Evolutionary conservation across 1,284 basidiomycete genomes (phyloP), one percentile per base, ranked within the genome.

Genomic region (Prillingera fragicola): DNA sequence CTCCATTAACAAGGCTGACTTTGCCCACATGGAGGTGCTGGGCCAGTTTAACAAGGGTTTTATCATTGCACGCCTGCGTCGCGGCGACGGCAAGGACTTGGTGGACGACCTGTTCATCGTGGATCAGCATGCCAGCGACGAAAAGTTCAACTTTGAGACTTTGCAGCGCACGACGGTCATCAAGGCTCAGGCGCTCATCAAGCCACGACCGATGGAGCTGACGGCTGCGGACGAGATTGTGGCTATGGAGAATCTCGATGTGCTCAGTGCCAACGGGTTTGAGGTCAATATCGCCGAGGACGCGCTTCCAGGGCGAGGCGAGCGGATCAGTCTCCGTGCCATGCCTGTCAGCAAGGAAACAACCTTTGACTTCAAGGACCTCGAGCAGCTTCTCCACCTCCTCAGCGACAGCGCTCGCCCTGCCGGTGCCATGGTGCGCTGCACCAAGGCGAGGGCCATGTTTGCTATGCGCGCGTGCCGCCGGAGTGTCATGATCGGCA

Each of bases 1-100:
- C 10, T 82, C 89, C 21, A 91, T 99, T 32, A 78, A 81, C 43
- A 97, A 98, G 70, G 65, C 73, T 1, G 94, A 99, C 70, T 98
- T 99, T 63, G 75, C 69, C 5, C 57, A 48, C 9, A 98, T 99
- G 94, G 73, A 83, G 1, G 73, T 96, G 14, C 56, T 95, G 22
- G 95, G 95, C 0, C 95, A 98, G 69, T 99, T 96, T 71, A 98
- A 99, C 60, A 78, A 86, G 31, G 94, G 92, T 0, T 98, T 99
- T 69, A 92, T 99, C 69, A 80, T 98, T 48, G 81, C 81, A 1
- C 80, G 90, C 3, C 76, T 87, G 47, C 69, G 73, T 45, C 40
- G 52, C 31, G 46, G 50, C 26, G 47, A 18, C 17, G 48, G 29
- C 4, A 45, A 41, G 28, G 31, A 21, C 14, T 6, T 21, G 3